Conservation (phyloP, 108 stramenopile genomes). For the Aurantiochytrium sp. region DNA sequence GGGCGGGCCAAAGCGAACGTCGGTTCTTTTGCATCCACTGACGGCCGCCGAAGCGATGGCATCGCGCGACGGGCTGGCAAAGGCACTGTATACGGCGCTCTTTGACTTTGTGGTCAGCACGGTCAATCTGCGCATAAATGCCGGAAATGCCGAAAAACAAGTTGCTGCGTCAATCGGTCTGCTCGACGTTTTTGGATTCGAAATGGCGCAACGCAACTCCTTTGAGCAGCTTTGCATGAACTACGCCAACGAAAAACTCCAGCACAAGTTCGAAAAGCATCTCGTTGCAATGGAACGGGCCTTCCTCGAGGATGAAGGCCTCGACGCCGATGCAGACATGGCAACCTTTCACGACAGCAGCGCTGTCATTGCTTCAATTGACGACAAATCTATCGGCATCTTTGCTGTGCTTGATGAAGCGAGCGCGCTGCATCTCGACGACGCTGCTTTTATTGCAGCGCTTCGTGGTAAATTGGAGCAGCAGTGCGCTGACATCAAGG, state of each 20-base stretch:
- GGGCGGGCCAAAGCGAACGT: background rate
- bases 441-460: background rate
- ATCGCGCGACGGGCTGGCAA: background rate
- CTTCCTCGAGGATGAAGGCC: constrained; percentile 5
- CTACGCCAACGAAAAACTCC: constrained; percentile 19
- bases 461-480: background rate
- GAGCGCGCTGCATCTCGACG: background rate
- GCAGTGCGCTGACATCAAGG: too few relatives aligned
- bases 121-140: background rate
- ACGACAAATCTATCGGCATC: background rate
- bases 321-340: background rate
- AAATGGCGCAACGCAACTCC: background rate
- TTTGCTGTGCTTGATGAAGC: background rate
- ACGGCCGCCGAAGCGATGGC: background rate
- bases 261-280: background rate
- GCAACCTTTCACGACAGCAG: background rate
- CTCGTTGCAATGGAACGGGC: background rate
- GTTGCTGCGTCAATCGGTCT: background rate
- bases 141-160: background rate
- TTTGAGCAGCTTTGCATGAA: constrained; percentile 23
- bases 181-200: background rate
- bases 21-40: background rate
- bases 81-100: background rate
- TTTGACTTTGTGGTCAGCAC: background rate
- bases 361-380: background rate